Base-by-base conservation (phyloP, 768 basidiomycete genomes). In the Lactarius hatsudake region DNA sequence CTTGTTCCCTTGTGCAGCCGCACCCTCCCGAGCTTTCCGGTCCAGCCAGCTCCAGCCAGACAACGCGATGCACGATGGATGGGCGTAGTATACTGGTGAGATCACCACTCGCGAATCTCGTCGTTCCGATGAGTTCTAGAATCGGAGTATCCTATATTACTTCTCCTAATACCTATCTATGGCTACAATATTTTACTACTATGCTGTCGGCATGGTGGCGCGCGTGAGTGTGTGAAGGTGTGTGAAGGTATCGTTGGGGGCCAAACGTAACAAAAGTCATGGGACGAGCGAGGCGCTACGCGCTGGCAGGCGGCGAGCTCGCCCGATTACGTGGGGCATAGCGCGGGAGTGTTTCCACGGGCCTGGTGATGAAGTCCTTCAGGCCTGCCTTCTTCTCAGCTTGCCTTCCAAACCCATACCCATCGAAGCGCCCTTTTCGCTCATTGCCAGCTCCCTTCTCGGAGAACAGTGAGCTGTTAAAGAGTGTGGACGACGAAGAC, bases 361-460 rank as follows among this genome's bases (percentile, higher is more conserved):
- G 69, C 56, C 64, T 57, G 4, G 69, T 69, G 10, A 72, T 45
- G 66, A 75, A 64, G 77, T 89, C 90, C 73, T 79, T 85, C 71
- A 86, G 76, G 10, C 80, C 86, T 12, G 89, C 90, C 61, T 83
- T 83, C 76, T 89, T 90, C 77, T 93, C 89, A 5, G 86, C 91
- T 72, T 90, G 88, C 66, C 87, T 82, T 45, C 91, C 91, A 72
- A 94, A 94, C n/a, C 91, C 90, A 69, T 86, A 84, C 13, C 87
- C 85, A 61, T 81, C 78, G 57, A 65, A 71, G 2, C 63, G 62
- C 32, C 45, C 65, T n/a, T 42, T 42, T 7, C 34, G 48, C 2
- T 43, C 55, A 5, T 65, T 62, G 28, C 65, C 10, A 55, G 30
- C 2, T 12, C 68, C 51, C 62, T 69, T 69, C 59, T 69, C 65